Evolutionary conservation across 2,329 filamentous ascomycete genomes (phyloP), one percentile per base, ranked within the genome.

Genomic region (Metarhizium guizhouense): DNA sequence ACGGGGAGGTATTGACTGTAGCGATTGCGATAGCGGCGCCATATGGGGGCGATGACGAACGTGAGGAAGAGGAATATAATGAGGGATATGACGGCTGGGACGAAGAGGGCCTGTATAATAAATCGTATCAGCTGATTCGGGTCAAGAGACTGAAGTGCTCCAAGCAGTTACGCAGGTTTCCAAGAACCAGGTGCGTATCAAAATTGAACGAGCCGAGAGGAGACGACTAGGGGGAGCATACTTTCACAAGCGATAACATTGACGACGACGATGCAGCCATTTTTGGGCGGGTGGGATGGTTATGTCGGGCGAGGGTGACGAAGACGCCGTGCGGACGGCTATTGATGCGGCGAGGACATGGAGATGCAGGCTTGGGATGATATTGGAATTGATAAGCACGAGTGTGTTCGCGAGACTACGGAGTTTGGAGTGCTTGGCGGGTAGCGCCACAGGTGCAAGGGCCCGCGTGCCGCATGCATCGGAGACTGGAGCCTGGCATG

Each of bases 1-100:
- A 90, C 72, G 0, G 87, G 87, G 2, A 90, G 80, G 66, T 91
- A 91, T 58, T 88, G 84, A 65, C 83, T 80, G 69, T 90, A 90
- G 58, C 86, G 83, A 62, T 79, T 79, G 60, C 82, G 84, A 69
- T 89, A 88, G 56, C 79, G 81, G 51, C 82, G 84, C 80, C 87
- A 88, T 57, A 87, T 66, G 2, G 88, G 88, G 30, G 88, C 66
- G 58, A 89, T 64, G 62, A 85, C 72, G 68, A 84, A 88, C 55
- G 82, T 85, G 56, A 85, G 72, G 56, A 84, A 56, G 62, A 90
- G 70, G 70, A 88, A 92, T 61, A 90, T 73, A 58, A 81, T 70
- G 51, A 90, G 77, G 49, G 87, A 87, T 65, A 90, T 84, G 65
- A 85, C 64, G 54, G 86, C 86, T 38, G 88, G 87, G 60, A 89